These are phyloP conservation scores for Exophiala bonariae DNA, from an alignment of 2,329 filamentous ascomycete species.

Conservation along the genomic window DNA sequence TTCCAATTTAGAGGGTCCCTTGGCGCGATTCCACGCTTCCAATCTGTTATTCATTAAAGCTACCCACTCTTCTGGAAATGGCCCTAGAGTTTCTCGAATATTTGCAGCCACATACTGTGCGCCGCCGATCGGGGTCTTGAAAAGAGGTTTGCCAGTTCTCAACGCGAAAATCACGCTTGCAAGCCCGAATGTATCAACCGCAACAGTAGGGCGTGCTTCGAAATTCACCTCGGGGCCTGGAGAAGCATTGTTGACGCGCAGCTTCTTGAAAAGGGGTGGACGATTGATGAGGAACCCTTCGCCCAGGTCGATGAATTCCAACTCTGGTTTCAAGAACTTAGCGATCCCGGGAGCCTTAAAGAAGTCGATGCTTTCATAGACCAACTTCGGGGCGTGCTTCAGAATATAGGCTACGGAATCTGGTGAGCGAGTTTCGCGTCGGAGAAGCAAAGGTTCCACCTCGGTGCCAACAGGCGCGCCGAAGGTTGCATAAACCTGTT, in stretches of 20 bases:
- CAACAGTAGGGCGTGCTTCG: neutral
- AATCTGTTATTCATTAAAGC: no score
- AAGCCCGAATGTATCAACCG: slow-evolving; percentile 2
- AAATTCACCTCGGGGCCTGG: neutral
- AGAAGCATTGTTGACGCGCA: neutral
- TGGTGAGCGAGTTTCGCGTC: no score
- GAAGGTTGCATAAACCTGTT: slow-evolving; percentile 2
- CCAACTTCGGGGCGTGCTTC: neutral
- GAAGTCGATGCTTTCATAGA: slow-evolving; percentile 1
- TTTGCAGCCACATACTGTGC: neutral
- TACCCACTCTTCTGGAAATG: neutral
- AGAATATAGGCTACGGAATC: no score
- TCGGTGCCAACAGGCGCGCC: neutral
- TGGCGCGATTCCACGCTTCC: no score
- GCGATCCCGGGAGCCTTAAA: neutral
- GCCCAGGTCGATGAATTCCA: slow-evolving; percentile 2
- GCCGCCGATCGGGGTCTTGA: neutral
- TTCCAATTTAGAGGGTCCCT: no score
- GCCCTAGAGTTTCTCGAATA: neutral
- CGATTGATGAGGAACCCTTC: neutral
- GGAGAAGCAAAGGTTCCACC: no score
- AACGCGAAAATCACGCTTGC: slow-evolving; percentile 6
- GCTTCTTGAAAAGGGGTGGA: neutral
- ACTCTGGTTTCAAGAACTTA: neutral
- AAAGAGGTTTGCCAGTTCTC: neutral